Evolutionary conservation across 2,329 filamentous ascomycete species (phyloP), one percentile per base, ranked within the genome.

Genomic region (Coniella lustricola): DNA sequence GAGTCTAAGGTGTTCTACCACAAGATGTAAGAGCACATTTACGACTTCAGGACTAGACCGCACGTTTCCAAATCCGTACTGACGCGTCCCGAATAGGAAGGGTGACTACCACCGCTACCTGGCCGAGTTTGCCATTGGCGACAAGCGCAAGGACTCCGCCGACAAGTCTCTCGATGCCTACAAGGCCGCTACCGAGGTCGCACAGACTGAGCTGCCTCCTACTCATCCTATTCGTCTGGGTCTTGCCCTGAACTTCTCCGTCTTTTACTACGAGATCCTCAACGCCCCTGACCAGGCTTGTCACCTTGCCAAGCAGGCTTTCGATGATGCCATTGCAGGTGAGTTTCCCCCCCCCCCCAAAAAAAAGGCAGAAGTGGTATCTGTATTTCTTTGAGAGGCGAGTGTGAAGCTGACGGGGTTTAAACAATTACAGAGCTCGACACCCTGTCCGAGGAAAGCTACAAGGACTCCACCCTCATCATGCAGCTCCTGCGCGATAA

Each of bases 1-100:
- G 91, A 97, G 79, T 95, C 90, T 64, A 96, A 96, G 84, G 91
- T 97, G 63, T 97, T 97, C 77, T 96, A 96, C 78, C 90, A 97
- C 86, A 97, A 97, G 85, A 97, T 97, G 90, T 94, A 71, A 67
- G 52, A 54, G 36, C 33, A 17, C 3, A 18, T n/a, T 33, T 35
- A 29, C 33, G 13, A 10, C n/a, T 31, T 20, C 13, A 18, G 21
- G 18, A 14, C 7, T 13, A 7, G 8, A 22, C 17, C 35, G 21
- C 22, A 41, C 14, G 7, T 14, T 17, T 29, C 5, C 12, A 12
- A 31, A 41, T 33, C 17, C 44, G 56, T 53, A 46, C 52, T 54
- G 35, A 52, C 44, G 18, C 46, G 48, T 58, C 56, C 52, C 57
- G 48, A 58, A 67, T 59, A 95, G 90, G 90, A 96, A 95, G 88